Base-by-base conservation (phyloP, 768 basidiomycete species). In the Tulasnella sp. region DNA sequence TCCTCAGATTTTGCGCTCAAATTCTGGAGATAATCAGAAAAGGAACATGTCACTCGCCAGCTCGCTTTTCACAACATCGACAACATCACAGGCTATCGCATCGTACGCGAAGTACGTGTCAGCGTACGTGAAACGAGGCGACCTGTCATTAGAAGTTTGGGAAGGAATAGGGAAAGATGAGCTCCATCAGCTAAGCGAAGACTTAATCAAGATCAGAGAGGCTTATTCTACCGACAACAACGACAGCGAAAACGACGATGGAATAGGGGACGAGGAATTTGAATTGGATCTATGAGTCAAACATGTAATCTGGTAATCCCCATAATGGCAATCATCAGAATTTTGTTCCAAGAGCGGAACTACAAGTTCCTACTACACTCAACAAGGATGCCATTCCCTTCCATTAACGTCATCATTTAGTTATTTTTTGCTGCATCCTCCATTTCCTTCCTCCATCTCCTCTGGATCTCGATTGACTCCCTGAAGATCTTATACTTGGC, bases 401-500 rank as follows among this genome's bases (percentile, higher is more conserved):
- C n/a, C n/a, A n/a, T n/a, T n/a, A n/a, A n/a, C n/a, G n/a, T n/a
- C n/a, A 7, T 15, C 15, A 38, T 46, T 56, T 21, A 54, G 25
- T 43, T 17, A 17, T 3, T 44, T 2, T 38, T 30, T 15, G 57
- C 62, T 51, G 71, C 75, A 25, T 72, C 71, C 24, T 86, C 83
- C 67, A 96, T 85, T 67, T 87, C 78, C 63, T 74, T 73, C 62
- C 89, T 79, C 94, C 92, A 97, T 60, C 82, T 76, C 68, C 80
- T 81, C 75, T 99, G 96, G 43, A 91, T 83, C 15, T 90, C 86
- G 49, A 96, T 90, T 19, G 74, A 78, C 69, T 97, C 92, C 59
- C 80, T 72, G 74, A 97, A 98, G 66, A 97, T 92, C 69, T 80
- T 83, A 72, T 96, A 98, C 74, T 99, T 99, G 7, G 85, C 90